Base-by-base conservation (phyloP, 805 yeast genomes). In the Lachancea mirantina region DNA sequence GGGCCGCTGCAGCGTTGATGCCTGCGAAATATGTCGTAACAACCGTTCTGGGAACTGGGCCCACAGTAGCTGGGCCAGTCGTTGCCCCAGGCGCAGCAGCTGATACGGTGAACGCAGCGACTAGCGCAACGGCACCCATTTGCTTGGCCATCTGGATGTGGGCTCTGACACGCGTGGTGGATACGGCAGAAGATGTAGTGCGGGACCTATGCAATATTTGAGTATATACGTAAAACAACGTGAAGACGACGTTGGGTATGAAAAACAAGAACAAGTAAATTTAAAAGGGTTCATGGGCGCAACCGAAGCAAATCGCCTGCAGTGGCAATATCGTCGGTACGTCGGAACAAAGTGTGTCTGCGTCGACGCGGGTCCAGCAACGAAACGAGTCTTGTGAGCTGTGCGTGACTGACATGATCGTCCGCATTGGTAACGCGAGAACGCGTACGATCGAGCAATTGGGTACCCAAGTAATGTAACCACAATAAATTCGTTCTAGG, bases 381-480 rank as follows among this genome's bases (percentile, higher is more conserved):
- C 5, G 28, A 23, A 8, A 33, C 15, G 14, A 33, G 14, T 23
- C 19, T 33, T 8, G 23, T 23, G 19, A 33, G 14, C 19, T 33
- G 32, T 6, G 36, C 25, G 23, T 33, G 26, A 6, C 20, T 23
- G 9, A 19, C 19, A 28, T 33, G 32, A 13, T 27, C n/a, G n/a
- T n/a, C n/a, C n/a, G n/a, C n/a, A n/a, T n/a, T n/a, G n/a, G n/a
- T n/a, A n/a, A n/a, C n/a, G n/a, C n/a, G n/a, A n/a, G n/a, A n/a
- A n/a, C n/a, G n/a, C n/a, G n/a, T n/a, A n/a, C n/a, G n/a, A 10
- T 28, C 27, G 19, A 33, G n/a, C 4, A 34, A 30, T 26, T 69
- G 67, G 32, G 70, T 70, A 22, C 67, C 62, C n/a, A 80, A 38
- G 46, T 76, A 78, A 43, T 76, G 77, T 26, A 79, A 55, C 88